These are phyloP conservation scores for Annona squamosa DNA, from an alignment of 164 flowering plant species.

Conservation along the genomic window DNA sequence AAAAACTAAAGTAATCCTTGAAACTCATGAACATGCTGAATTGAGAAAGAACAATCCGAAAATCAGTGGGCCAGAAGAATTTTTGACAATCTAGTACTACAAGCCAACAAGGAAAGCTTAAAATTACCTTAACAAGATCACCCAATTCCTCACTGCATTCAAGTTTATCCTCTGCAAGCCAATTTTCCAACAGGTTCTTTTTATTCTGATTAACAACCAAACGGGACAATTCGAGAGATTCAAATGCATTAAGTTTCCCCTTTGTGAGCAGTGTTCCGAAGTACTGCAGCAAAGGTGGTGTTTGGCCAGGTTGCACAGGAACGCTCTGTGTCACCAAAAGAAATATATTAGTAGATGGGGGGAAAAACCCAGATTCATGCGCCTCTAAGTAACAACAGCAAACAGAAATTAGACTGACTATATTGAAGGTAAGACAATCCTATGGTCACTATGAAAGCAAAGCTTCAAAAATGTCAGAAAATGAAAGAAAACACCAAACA, in stretches of 20 bases:
- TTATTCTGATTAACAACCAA: slow-evolving; percentile 97
- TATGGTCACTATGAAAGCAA: not conserved
- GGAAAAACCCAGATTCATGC: not conserved
- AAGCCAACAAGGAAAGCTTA: not conserved
- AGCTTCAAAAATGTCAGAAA: not conserved
- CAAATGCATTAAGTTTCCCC: slow-evolving; percentile 95
- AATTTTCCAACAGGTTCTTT: slow-evolving; percentile 88
- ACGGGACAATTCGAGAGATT: slow-evolving; percentile 88
- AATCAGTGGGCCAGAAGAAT: not conserved
- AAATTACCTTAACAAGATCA: slow-evolving; percentile 88
- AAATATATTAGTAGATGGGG: not conserved
- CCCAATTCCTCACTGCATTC: slow-evolving; percentile 98
- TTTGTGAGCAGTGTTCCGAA: slow-evolving; percentile 87
- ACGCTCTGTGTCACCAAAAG: slow-evolving; percentile 61
- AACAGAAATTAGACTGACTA: not conserved
- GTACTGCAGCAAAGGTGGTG: slow-evolving; percentile 92
- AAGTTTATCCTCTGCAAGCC: slow-evolving; percentile 96
- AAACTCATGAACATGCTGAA: not conserved
- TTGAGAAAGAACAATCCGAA: not conserved
- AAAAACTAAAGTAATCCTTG: too few species aligned
- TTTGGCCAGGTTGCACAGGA: slow-evolving; percentile 95
- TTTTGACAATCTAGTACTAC: not conserved
- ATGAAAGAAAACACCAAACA: not conserved
- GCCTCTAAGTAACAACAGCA: not conserved
- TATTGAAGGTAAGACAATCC: not conserved